phyloP scores from a whole-genome alignment of 108 stramenopile species.

The Tribonema minus region DNA sequence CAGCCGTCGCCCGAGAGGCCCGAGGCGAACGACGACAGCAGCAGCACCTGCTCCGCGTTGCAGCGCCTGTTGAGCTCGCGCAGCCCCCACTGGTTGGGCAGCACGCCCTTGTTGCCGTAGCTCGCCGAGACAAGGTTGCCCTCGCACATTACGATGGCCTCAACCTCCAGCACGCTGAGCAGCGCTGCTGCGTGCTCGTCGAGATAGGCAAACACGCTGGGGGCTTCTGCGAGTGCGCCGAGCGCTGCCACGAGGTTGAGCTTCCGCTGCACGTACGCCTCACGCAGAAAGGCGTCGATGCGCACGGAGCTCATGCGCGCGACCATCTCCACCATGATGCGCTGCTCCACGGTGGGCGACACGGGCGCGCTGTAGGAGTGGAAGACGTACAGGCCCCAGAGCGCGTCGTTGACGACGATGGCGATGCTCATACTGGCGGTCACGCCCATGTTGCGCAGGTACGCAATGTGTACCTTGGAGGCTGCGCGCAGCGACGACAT shows the following conservation, averaged over 20 bases:
- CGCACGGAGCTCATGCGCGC: not conserved
- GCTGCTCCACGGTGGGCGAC: constrained; percentile 19
- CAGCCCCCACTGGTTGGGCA: not conserved
- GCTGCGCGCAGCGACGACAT: constrained; percentile 44
- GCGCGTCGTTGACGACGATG: constrained; percentile 47
- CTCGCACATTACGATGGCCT: constrained; percentile 35
- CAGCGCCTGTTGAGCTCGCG: not conserved
- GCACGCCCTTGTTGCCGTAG: not conserved
- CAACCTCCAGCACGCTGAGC: constrained; percentile 15
- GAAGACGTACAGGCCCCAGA: constrained; percentile 50
- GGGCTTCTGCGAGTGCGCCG: not conserved
- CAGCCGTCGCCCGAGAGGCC: too few species aligned
- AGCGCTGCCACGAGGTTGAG: not conserved
- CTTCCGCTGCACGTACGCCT: not conserved
- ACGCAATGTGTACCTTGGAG: constrained; percentile 41
- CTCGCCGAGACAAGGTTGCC: not conserved
- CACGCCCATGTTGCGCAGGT: constrained; percentile 51
- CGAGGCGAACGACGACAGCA: constrained; percentile 3
- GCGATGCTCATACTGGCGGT: constrained; percentile 43
- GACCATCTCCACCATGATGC: constrained; percentile 50
- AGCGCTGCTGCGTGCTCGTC: not conserved
- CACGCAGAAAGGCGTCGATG: constrained; percentile 34
- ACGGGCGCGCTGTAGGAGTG: constrained; percentile 42
- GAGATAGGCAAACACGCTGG: not conserved
- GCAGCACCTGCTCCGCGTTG: not conserved